Evolutionary conservation across 1,139 yeast species (phyloP).

Genomic region (Candida sp.): DNA sequence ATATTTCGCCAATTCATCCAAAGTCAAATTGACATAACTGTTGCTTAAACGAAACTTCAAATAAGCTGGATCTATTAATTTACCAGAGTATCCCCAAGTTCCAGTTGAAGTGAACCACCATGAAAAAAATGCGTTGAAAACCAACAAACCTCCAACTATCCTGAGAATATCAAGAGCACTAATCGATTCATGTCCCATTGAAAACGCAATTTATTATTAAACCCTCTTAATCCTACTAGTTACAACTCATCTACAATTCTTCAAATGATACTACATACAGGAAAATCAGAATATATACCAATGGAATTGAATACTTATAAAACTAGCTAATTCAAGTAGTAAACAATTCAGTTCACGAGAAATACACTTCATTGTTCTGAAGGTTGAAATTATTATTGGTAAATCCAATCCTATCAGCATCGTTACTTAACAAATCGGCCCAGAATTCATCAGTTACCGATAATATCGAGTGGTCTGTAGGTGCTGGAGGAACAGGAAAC

Average conservation of each 20-base stretch:
- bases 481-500: not conserved
- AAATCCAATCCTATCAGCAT: slow-evolving; percentile 33
- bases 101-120: slow-evolving; percentile 47
- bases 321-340: no score
- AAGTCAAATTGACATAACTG: slow-evolving; percentile 31
- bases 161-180: slow-evolving; percentile 39
- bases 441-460: slow-evolving; percentile 44
- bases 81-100: slow-evolving; percentile 56
- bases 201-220: no score
- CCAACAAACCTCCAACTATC: slow-evolving; percentile 43
- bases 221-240: no score
- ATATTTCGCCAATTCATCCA: slow-evolving; percentile 45
- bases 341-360: slow-evolving; percentile 13
- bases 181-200: slow-evolving; percentile 8
- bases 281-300: not conserved
- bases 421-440: slow-evolving; percentile 38
- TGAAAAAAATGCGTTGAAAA: slow-evolving; percentile 47
- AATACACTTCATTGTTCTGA: slow-evolving; percentile 24
- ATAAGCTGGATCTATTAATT: slow-evolving; percentile 46
- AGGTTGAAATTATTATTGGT: slow-evolving; percentile 16
- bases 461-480: slow-evolving; percentile 22
- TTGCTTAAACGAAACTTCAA: slow-evolving; percentile 19
- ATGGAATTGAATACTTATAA: no score
- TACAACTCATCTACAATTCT: no score
- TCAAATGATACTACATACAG: not conserved